Conservation (phyloP, 176 grass and related monocot genomes). For the Oryza meyeriana region DNA sequence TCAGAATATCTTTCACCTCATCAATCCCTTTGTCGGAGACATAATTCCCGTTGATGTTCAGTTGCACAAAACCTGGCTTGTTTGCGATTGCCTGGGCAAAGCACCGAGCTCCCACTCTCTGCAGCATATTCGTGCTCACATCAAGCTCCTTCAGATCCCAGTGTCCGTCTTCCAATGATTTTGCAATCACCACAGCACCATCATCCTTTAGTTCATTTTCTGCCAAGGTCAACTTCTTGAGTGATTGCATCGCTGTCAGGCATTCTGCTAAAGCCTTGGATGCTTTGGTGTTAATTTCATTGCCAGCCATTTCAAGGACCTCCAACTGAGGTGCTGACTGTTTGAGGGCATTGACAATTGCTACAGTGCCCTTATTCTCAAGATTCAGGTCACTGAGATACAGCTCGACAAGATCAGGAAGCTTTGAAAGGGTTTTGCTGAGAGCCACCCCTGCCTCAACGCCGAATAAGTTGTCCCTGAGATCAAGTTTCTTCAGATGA, state of each 20-base stretch:
- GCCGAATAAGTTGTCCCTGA: slow-evolving; percentile 84
- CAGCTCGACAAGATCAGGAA: slow-evolving; percentile 57
- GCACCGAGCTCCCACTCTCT: slow-evolving; percentile 70
- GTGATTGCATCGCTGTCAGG: slow-evolving; percentile 30
- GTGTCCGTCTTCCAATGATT: slow-evolving; percentile 55
- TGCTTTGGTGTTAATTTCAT: slow-evolving; percentile 62
- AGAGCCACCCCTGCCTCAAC: slow-evolving; percentile 68
- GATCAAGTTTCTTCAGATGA: slow-evolving; percentile 70
- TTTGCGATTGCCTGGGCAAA: slow-evolving; percentile 57
- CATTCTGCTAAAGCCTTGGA: slow-evolving; percentile 48
- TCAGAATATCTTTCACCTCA: slow-evolving; percentile 78
- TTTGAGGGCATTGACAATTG: slow-evolving; percentile 51
- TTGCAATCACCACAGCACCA: slow-evolving; percentile 56
- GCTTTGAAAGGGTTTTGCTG: slow-evolving; percentile 63
- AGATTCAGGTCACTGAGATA: slow-evolving; percentile 89
- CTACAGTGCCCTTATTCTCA: slow-evolving; percentile 54
- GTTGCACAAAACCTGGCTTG: slow-evolving; percentile 53
- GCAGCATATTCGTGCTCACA: slow-evolving; percentile 72
- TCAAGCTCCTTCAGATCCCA: slow-evolving; percentile 63
- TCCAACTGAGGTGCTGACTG: slow-evolving; percentile 51
- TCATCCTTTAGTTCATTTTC: slow-evolving; percentile 91
- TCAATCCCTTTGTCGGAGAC: slow-evolving; percentile 76
- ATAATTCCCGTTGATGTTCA: slow-evolving; percentile 69
- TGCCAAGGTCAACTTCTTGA: slow-evolving; percentile 66
- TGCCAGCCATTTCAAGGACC: slow-evolving; percentile 75